A percentile compares a stretch with the other conserved stretches of the same genome.
These are phyloP conservation scores for Lichina pygmaea DNA, from an alignment of 495 filamentous ascomycete genomes.

Conservation along the genomic window DNA sequence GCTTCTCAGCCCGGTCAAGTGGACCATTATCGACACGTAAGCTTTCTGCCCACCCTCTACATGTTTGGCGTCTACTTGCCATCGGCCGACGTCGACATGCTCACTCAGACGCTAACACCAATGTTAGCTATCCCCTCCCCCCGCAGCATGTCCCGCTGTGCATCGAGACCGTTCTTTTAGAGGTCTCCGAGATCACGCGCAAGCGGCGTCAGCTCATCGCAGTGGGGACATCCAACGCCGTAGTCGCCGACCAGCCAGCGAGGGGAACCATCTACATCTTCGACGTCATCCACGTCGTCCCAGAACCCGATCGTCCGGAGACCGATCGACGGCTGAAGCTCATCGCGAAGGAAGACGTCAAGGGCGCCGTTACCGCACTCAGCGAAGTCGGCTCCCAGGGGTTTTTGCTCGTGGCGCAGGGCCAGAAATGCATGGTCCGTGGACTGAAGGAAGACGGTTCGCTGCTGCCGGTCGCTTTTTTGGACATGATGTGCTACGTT, in stretches of 20 bases:
- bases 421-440: constrained; percentile 89
- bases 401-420: constrained; percentile 73
- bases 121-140: constrained; percentile 23
- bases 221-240: constrained; percentile 59
- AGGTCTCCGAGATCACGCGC: constrained; percentile 71
- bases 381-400: constrained; percentile 79
- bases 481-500: constrained; percentile 91
- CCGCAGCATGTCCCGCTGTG: constrained; percentile 51
- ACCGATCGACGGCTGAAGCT: constrained; percentile 65
- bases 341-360: constrained; percentile 66
- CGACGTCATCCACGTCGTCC: constrained; percentile 72
- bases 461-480: constrained; percentile 80
- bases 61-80: not conserved
- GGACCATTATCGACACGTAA: constrained; percentile 49
- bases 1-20: constrained; percentile 45
- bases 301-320: constrained; percentile 62
- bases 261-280: constrained; percentile 77
- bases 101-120: not conserved
- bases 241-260: constrained; percentile 69
- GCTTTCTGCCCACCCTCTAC: constrained; percentile 4
- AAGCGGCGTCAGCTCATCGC: constrained; percentile 55
- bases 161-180: constrained; percentile 59
- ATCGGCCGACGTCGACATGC: not conserved
- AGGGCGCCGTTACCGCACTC: constrained; percentile 76
- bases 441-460: constrained; percentile 86